Conservation (phyloP, 148 eudicot species). For the Heliosperma pusillum region DNA sequence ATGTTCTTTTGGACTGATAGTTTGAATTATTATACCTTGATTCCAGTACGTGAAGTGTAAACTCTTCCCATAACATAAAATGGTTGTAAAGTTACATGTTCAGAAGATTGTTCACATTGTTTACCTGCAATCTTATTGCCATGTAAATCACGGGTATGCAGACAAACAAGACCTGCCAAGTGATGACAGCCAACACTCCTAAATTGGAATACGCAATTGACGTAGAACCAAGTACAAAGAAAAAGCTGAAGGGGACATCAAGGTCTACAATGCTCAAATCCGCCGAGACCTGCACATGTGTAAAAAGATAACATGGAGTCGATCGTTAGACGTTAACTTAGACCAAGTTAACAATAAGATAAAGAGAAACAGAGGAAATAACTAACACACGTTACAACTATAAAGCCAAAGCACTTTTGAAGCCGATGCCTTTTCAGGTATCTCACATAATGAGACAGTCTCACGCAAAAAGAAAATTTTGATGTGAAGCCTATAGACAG, state of each 20-base stretch:
- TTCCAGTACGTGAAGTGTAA: neutral
- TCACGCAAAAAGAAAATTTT: neutral
- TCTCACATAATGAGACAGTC: neutral
- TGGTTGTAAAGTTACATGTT: neutral
- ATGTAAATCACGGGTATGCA: slow-evolving; percentile 67
- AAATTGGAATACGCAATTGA: slow-evolving; percentile 57
- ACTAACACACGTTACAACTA: neutral
- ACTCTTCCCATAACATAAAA: neutral
- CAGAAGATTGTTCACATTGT: neutral
- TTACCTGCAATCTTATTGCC: slow-evolving; percentile 76
- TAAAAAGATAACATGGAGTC: neutral
- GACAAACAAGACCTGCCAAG: slow-evolving; percentile 93
- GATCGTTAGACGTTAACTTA: neutral
- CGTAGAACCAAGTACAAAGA: slow-evolving; percentile 61
- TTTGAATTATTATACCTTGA: neutral
- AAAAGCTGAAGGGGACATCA: slow-evolving; percentile 69
- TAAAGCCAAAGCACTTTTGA: neutral
- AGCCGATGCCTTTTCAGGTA: neutral
- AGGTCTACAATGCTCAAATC: slow-evolving; percentile 91
- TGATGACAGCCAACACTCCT: slow-evolving; percentile 64
- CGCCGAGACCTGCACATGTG: slow-evolving; percentile 53
- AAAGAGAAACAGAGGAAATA: no score
- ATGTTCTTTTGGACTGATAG: no score
- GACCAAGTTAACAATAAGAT: no score
- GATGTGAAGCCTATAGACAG: neutral